Conservation (phyloP, 257 asterid species). For the Thymus mandschuricus region DNA sequence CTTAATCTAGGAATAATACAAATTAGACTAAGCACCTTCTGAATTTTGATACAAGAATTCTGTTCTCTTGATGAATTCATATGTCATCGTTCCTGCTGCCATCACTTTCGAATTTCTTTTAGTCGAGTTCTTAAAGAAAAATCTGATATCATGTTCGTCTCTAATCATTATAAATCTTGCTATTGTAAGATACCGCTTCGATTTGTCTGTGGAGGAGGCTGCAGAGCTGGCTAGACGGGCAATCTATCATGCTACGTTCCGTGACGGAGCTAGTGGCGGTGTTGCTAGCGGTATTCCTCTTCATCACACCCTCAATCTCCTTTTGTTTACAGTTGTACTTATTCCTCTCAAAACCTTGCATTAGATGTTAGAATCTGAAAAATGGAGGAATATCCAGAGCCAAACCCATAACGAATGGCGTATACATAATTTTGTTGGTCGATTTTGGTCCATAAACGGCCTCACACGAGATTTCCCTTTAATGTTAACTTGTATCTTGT, state of each 20-base stretch:
- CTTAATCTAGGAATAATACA: too few relatives aligned
- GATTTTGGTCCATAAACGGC: too few relatives aligned
- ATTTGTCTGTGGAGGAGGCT: conserved; percentile 84
- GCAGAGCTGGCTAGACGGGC: conserved; percentile 83
- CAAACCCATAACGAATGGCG: too few relatives aligned
- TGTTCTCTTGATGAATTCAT: background rate
- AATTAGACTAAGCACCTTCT: too few relatives aligned
- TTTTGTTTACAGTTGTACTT: background rate
- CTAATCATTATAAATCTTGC: conserved; percentile 9
- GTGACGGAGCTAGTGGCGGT: conserved; percentile 94
- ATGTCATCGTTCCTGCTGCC: background rate
- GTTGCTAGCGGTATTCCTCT: conserved; percentile 71
- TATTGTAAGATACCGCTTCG: conserved; percentile 53
- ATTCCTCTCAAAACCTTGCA: too few relatives aligned
- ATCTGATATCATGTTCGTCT: background rate
- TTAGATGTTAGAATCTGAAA: too few relatives aligned
- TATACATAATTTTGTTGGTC: too few relatives aligned
- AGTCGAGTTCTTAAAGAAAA: background rate
- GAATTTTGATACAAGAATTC: too few relatives aligned
- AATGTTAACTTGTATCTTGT: conserved; percentile 20
- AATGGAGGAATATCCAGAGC: too few relatives aligned
- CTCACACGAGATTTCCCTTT: too few relatives aligned
- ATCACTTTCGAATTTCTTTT: background rate
- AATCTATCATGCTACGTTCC: conserved; percentile 88
- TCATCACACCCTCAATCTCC: background rate